Evolutionary conservation across 352 stramenopile species (phyloP).

Genomic region (Globisporangium alternatum): DNA sequence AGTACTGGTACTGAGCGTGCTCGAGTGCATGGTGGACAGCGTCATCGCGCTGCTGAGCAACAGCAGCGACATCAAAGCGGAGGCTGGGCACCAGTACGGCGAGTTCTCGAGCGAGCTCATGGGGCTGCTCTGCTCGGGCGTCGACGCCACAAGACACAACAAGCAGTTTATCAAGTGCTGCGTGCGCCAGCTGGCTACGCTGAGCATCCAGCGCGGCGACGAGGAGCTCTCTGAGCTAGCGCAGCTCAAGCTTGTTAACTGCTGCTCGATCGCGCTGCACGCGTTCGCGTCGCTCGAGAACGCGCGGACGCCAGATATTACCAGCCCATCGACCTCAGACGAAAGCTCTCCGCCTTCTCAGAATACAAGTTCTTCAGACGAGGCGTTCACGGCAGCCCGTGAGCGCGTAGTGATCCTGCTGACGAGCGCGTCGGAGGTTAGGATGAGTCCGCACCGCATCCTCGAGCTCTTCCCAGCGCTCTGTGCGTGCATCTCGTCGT

Average conservation of each 20-base stretch:
- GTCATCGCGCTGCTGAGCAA: slow-evolving; percentile 53
- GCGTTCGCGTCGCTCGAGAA: slow-evolving; percentile 44
- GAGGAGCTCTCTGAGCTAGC: slow-evolving; percentile 41
- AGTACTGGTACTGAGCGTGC: slow-evolving; percentile 64
- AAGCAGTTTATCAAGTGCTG: slow-evolving; percentile 67
- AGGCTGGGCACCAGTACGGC: slow-evolving; percentile 17
- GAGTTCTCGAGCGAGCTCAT: slow-evolving; percentile 59
- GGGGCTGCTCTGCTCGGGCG: slow-evolving; percentile 51
- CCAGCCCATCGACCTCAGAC: not conserved
- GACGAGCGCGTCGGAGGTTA: slow-evolving; percentile 47
- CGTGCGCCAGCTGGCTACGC: slow-evolving; percentile 69
- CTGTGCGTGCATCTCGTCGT: slow-evolving; percentile 76
- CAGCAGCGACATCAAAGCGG: slow-evolving; percentile 23
- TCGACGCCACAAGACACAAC: slow-evolving; percentile 53
- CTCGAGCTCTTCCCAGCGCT: slow-evolving; percentile 75
- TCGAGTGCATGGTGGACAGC: slow-evolving; percentile 75
- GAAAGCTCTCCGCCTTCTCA: not conserved
- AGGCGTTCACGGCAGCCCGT: slow-evolving; percentile 28
- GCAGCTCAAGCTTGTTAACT: slow-evolving; percentile 54
- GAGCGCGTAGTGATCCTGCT: slow-evolving; percentile 75
- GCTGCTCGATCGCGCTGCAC: slow-evolving; percentile 49
- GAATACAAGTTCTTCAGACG: not conserved
- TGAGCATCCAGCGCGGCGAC: slow-evolving; percentile 66
- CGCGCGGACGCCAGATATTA: not conserved
- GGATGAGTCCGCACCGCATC: slow-evolving; percentile 49